Base-by-base conservation (phyloP, 805 yeast genomes). In the Cyberlindnera americana region DNA sequence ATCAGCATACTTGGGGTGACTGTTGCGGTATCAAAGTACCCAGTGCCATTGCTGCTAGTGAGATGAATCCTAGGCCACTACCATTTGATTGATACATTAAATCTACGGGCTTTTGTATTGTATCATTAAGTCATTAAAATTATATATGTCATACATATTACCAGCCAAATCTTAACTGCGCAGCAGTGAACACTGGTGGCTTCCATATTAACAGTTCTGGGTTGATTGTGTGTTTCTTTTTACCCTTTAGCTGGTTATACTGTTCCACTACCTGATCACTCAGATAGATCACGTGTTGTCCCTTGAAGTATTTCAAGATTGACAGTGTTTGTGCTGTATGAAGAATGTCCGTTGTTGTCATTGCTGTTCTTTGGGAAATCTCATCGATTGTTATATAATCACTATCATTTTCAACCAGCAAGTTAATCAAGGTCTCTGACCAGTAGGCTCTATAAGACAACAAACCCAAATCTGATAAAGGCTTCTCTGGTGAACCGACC, bases 1-100 rank as follows among this genome's bases (percentile, higher is more conserved):
- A 67, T 42, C 68, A 66, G 33, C 70, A 68, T 29, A 79, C 86
- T 3, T 93, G 96, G 95, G 98, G 96, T 8, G 98, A 93, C 59
- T 93, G 99, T 56, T 93, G 99, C 66, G 99, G 99, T 7, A 93
- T 93, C 36, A 86, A 87, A 56, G 75, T 93, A 2, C 99, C 99
- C 0, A 88, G 96, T 63, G 96, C 97, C 0, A 77, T 89, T 41
- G 98, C 96, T 0, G 99, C 96, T 0, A 73, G 81, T 13, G 81
- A 78, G 46, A 65, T 77, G 62, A 65, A 69, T 37, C 33, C 35
- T 3, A 69, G 58, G 45, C 75, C 73, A 12, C 63, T 83, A 17
- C 91, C 91, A 1, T 84, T 83, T 66, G 93, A 84, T 59, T 84
- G 19, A 19, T n/a, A n/a, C n/a, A n/a, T n/a, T n/a, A n/a, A n/a